Base-by-base conservation (phyloP, 148 eudicot species). In the Talinum fruticosum region DNA sequence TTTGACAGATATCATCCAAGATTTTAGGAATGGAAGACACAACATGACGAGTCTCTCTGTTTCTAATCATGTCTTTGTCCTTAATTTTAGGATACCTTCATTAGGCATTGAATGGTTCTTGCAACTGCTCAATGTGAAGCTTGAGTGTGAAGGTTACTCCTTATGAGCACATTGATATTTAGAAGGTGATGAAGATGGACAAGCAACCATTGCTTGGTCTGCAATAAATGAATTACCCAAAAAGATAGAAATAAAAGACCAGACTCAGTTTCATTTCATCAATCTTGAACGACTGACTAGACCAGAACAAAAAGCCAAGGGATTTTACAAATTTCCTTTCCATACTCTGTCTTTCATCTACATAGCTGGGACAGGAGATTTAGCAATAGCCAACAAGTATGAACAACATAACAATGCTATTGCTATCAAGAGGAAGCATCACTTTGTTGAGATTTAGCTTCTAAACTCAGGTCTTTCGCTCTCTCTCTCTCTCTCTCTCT, bases 321-420 rank as follows among this genome's bases (percentile, higher is more conserved):
- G 64, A 71, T 78, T 30, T 30, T 41, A 37, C 21, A 37, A 57
- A 19, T 30, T 72, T 12, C 26, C 33, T 69, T 68, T 32, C 18
- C 24, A 4, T 38, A 19, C 7, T 71, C 29, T 10, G 2, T 30
- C 71, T 41, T 66, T 71, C 70, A 71, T 78, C 80, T 61, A 41
- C 80, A 78, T 10, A 41, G 32, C 75, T 78, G 24, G 73, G 32
- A 74, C 71, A 70, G 54, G 61, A 59, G 49, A 6, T 37, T 41
- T 78, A 69, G 59, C 68, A 35, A 69, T 38, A 36, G 32, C 32
- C 45, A 68, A 15, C 2, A 28, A 29, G 33, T 72, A 76, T 76
- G 47, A 82, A 78, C 84, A 82, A 47, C 51, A 69, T 66, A 45
- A 61, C 37, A 49, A 34, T 36, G 24, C 12, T 14, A 71, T 32